Conservation (phyloP, 2,329 filamentous ascomycete genomes). For the Sclerotinia borealis region DNA sequence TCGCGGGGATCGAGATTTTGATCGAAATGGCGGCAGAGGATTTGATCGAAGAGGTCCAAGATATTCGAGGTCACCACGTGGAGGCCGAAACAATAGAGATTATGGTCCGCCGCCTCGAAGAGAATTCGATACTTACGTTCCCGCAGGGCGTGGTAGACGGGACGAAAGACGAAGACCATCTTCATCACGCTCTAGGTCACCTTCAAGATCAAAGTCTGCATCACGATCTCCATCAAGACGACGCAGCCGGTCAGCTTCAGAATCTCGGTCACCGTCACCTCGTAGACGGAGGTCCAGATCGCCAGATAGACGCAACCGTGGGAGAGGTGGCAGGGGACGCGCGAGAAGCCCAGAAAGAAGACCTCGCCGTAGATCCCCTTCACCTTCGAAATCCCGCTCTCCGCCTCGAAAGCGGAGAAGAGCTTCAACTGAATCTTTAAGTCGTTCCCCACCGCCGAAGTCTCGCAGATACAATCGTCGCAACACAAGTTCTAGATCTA, state of each 20-base stretch:
- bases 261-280: slow-evolving; percentile 30
- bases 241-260: slow-evolving; percentile 27
- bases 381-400: slow-evolving; percentile 23
- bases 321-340: slow-evolving; percentile 27
- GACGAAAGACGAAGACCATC: slow-evolving; percentile 30
- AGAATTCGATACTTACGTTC: slow-evolving; percentile 32
- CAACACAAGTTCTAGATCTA: slow-evolving; percentile 29
- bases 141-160: slow-evolving; percentile 28
- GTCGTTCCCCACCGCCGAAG: slow-evolving; percentile 29
- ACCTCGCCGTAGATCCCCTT: slow-evolving; percentile 27
- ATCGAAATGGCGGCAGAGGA: slow-evolving; percentile 40
- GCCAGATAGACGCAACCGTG: slow-evolving; percentile 27
- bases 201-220: slow-evolving; percentile 26
- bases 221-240: slow-evolving; percentile 29
- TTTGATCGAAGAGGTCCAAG: slow-evolving; percentile 41
- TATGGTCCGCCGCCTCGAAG: slow-evolving; percentile 28
- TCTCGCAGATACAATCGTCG: slow-evolving; percentile 25
- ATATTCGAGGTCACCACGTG: slow-evolving; percentile 37
- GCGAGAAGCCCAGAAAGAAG: slow-evolving; percentile 31
- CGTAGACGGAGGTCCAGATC: slow-evolving; percentile 30
- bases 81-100: slow-evolving; percentile 34
- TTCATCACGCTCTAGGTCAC: slow-evolving; percentile 28
- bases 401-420: slow-evolving; percentile 30
- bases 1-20: slow-evolving; percentile 39
- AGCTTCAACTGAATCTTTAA: slow-evolving; percentile 26